Percentiles rank a stretch among this genome's conserved stretches.
These are phyloP conservation scores for Paramecium octaurelia DNA, from an alignment of 73 alveolate species.

Conservation along the genomic window DNA sequence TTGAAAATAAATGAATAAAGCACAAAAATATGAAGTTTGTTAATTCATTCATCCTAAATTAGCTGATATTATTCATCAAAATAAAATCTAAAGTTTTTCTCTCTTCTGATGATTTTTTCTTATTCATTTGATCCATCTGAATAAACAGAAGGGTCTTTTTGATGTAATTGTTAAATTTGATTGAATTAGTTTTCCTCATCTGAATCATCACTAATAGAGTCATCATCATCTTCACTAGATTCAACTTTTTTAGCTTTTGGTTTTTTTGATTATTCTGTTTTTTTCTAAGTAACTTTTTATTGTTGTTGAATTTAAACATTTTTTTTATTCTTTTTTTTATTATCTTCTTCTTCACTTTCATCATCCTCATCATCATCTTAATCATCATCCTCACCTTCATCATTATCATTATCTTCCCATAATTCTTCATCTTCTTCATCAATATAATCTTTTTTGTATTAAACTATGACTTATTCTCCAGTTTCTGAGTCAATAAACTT, in stretches of 20 bases:
- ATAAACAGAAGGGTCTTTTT: neutral
- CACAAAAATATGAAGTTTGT: neutral
- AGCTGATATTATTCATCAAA: neutral
- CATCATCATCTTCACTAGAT: conserved; percentile 40
- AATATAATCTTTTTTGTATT: neutral
- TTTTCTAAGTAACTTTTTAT: neutral
- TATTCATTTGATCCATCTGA: neutral
- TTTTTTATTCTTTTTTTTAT: neutral
- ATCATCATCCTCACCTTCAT: neutral
- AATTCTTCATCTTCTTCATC: conserved; percentile 50
- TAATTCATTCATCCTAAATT: neutral
- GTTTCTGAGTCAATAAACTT: conserved; percentile 5
- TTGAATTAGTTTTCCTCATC: neutral
- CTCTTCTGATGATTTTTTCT: neutral
- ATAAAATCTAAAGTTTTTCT: conserved; percentile 16
- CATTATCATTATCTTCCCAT: conserved; percentile 30
- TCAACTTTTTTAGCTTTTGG: neutral
- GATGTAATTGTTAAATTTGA: neutral
- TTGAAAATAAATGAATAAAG: neutral
- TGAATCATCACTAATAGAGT: neutral
- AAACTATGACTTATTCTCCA: neutral
- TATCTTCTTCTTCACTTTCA: neutral
- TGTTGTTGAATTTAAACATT: neutral
- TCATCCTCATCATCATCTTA: neutral
- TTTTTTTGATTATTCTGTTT: neutral